phyloP scores from a whole-genome alignment of 371 early-diverging fungal genomes.

The Actinomucor elegans region DNA sequence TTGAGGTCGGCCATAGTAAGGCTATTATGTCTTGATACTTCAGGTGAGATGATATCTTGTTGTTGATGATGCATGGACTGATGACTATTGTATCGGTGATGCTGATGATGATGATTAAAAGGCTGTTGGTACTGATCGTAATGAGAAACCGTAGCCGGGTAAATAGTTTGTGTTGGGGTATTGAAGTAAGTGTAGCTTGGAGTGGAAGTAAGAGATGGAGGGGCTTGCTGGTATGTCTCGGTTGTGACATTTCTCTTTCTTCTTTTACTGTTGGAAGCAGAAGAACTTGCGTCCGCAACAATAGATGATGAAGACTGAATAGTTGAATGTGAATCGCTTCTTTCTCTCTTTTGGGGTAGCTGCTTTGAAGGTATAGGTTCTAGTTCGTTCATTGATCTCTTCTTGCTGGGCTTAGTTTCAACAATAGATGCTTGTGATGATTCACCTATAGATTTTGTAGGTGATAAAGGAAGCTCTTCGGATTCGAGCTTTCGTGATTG shows the following conservation, averaged over 20 bases:
- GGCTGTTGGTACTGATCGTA: not conserved
- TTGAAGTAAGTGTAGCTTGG: not conserved
- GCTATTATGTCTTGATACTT: constrained; percentile 4
- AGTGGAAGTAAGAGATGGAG: no score
- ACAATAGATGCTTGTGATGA: not conserved
- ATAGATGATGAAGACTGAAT: not conserved
- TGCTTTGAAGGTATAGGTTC: not conserved
- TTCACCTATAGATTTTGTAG: not conserved
- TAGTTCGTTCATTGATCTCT: not conserved
- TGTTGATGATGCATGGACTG: not conserved
- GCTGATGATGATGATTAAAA: not conserved
- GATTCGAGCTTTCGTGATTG: constrained; percentile 7
- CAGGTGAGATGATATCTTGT: not conserved
- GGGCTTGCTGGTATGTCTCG: not conserved
- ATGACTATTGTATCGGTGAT: constrained; percentile 1
- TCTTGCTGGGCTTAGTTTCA: not conserved
- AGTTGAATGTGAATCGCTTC: no score
- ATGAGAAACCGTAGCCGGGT: not conserved
- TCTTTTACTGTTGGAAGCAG: not conserved
- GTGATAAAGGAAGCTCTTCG: no score
- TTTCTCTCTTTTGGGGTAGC: no score
- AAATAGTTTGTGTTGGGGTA: not conserved
- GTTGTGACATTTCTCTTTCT: not conserved
- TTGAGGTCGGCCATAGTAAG: not conserved
- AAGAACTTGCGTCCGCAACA: no score